These are phyloP conservation scores for Magnusiomyces ingens DNA, from an alignment of 1,139 yeast species.

Conservation along the genomic window DNA sequence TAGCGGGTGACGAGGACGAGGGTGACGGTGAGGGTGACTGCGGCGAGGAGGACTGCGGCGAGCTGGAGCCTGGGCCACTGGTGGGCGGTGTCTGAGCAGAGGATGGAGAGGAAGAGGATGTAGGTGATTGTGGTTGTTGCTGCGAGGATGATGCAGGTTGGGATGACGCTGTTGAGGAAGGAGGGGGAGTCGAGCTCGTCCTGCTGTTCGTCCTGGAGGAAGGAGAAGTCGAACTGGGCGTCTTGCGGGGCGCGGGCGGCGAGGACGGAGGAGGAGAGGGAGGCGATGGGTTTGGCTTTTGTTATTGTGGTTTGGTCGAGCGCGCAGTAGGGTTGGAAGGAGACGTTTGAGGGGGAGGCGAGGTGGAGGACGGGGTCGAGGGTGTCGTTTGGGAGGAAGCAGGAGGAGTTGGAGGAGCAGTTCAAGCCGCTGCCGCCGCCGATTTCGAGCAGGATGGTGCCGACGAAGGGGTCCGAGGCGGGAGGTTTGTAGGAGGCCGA, in stretches of 20 bases:
- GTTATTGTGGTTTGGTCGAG: too few relatives aligned
- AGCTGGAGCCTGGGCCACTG: constrained; percentile 13
- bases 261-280: background rate
- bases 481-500: too few relatives aligned
- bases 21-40: constrained; percentile 7
- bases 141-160: constrained; percentile 12
- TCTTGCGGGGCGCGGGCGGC: background rate
- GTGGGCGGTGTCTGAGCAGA: constrained; percentile 3
- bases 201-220: background rate
- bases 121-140: constrained; percentile 9
- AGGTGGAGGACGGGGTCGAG: too few relatives aligned
- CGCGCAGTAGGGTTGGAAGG: too few relatives aligned
- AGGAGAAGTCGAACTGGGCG: background rate
- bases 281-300: background rate
- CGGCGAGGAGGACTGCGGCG: constrained; percentile 6
- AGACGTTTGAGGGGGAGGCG: too few relatives aligned
- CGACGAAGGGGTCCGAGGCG: too few relatives aligned
- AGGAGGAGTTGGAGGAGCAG: too few relatives aligned
- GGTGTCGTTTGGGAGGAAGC: too few relatives aligned
- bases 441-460: too few relatives aligned
- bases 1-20: constrained; percentile 8
- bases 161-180: constrained; percentile 13
- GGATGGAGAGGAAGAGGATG: constrained; percentile 7
- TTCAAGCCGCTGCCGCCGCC: too few relatives aligned
- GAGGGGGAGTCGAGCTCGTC: background rate